Evolutionary conservation across 1,284 basidiomycete genomes (phyloP).

Genomic region (Erythrobasidium hasegawianum): DNA sequence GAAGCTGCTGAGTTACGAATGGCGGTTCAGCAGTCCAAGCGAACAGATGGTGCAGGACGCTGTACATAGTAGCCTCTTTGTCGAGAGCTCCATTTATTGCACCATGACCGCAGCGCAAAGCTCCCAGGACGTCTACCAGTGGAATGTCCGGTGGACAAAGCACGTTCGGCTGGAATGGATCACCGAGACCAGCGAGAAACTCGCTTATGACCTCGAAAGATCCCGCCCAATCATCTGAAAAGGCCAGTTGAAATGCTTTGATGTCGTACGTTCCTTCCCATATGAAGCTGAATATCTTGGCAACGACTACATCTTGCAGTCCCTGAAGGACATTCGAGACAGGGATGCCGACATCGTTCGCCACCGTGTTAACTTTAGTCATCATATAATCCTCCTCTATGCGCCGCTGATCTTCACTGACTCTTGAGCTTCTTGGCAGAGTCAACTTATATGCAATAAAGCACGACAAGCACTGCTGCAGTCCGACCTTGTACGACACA

Average conservation of each 20-base stretch:
- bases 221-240: constrained; percentile 4
- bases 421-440: neutral
- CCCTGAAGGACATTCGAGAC: constrained; percentile 8
- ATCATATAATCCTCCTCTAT: neutral
- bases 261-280: constrained; percentile 32
- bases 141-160: constrained; percentile 26
- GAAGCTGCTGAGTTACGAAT: constrained; percentile 80
- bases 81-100: constrained; percentile 13
- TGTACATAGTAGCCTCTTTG: constrained; percentile 57
- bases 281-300: constrained; percentile 39
- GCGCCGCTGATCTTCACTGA: neutral
- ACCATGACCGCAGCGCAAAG: constrained; percentile 8
- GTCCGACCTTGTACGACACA: constrained; percentile 56
- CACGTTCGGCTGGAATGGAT: constrained; percentile 19
- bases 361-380: neutral
- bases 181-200: neutral
- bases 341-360: neutral
- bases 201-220: neutral
- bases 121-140: constrained; percentile 5
- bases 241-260: neutral
- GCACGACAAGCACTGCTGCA: constrained; percentile 65
- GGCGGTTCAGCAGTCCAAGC: constrained; percentile 63
- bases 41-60: constrained; percentile 70
- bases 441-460: constrained; percentile 64
- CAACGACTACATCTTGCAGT: constrained; percentile 38